Conservation (phyloP, 306 rosid species). For the Cicer arietinum region DNA sequence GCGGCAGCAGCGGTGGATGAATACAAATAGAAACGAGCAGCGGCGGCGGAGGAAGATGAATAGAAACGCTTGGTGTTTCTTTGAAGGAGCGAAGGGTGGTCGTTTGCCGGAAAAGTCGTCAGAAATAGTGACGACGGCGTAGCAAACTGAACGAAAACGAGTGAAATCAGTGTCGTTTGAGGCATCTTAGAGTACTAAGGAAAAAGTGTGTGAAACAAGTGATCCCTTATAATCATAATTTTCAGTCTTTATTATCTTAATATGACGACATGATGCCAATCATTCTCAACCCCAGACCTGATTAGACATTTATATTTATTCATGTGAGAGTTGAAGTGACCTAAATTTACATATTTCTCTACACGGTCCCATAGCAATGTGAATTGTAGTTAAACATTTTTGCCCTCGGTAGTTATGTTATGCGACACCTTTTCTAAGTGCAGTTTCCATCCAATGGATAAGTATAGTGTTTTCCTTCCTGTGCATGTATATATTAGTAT, state of each 20-base stretch:
- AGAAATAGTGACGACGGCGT: too few relatives aligned
- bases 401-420: slow-evolving; percentile 3
- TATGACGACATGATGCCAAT: slow-evolving; percentile 21
- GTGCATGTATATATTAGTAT: slow-evolving; percentile 25
- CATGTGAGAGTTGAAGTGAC: neutral
- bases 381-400: neutral
- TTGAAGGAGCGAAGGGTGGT: too few relatives aligned
- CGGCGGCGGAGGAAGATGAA: too few relatives aligned
- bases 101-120: too few relatives aligned
- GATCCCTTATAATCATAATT: slow-evolving; percentile 2
- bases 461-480: slow-evolving; percentile 32
- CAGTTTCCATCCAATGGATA: neutral
- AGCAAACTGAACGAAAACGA: too few relatives aligned
- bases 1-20: too few relatives aligned
- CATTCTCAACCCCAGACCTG: slow-evolving; percentile 15
- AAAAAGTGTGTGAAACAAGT: slow-evolving; percentile 34
- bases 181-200: slow-evolving; percentile 20
- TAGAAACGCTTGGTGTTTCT: too few relatives aligned
- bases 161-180: neutral
- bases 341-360: slow-evolving; percentile 23
- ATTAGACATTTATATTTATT: slow-evolving; percentile 29
- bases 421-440: slow-evolving; percentile 22
- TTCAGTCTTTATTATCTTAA: neutral
- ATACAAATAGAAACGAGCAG: too few relatives aligned
- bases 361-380: slow-evolving; percentile 6